These are phyloP conservation scores for Globisporangium recalcitrans DNA, from an alignment of 352 stramenopile species.

Conservation along the genomic window DNA sequence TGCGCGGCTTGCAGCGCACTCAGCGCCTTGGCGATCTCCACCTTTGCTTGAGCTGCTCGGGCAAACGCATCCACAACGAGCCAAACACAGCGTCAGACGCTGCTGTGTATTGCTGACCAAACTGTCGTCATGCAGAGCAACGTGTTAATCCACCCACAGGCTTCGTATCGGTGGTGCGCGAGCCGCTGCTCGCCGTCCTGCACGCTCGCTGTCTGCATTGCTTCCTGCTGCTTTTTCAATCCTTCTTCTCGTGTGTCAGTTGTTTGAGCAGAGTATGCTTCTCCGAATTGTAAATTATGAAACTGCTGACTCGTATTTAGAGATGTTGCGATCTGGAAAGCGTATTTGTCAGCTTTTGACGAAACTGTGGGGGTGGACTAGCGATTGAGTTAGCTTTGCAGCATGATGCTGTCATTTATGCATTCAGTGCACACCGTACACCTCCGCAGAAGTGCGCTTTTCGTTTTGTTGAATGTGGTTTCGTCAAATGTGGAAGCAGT, in stretches of 20 bases:
- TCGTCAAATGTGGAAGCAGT: slow-evolving; percentile 1
- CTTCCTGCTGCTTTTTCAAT: neutral
- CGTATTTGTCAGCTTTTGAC: too few relatives aligned
- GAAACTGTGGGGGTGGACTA: too few relatives aligned
- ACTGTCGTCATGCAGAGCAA: neutral
- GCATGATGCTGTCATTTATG: too few relatives aligned
- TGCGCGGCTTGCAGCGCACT: slow-evolving; percentile 34
- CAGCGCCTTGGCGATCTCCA: slow-evolving; percentile 31
- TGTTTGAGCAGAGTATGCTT: neutral
- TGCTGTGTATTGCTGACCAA: neutral
- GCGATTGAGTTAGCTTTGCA: too few relatives aligned
- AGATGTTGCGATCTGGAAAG: too few relatives aligned
- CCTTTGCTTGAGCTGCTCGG: slow-evolving; percentile 20
- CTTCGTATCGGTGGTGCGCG: slow-evolving; percentile 27
- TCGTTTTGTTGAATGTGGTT: neutral
- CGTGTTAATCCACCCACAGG: neutral
- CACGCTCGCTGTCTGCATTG: slow-evolving; percentile 12
- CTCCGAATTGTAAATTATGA: too few relatives aligned
- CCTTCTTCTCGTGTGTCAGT: neutral
- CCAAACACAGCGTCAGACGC: neutral
- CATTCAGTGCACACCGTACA: too few relatives aligned
- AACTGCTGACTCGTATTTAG: too few relatives aligned
- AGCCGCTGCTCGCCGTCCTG: slow-evolving; percentile 30
- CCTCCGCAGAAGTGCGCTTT: neutral
- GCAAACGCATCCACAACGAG: neutral